These are phyloP conservation scores for Acidomyces sp. DNA, from an alignment of 495 filamentous ascomycete species.

Conservation along the genomic window DNA sequence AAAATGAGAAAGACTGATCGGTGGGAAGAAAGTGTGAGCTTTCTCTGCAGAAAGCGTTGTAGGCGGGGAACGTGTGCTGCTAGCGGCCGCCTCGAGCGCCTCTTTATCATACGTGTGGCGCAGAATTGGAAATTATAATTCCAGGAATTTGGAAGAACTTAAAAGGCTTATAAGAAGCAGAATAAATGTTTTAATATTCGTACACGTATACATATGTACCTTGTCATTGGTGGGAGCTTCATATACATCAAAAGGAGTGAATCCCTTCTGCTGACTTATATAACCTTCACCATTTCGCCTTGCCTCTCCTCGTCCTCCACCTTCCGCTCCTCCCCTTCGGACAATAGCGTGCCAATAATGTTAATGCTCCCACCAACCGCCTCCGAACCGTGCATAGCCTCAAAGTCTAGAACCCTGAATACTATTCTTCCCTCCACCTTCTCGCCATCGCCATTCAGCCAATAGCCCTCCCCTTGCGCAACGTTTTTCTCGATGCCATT, in stretches of 20 bases:
- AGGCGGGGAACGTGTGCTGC: no score
- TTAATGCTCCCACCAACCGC: slow-evolving; percentile 7
- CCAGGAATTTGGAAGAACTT: no score
- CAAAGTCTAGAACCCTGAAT: slow-evolving; percentile 53
- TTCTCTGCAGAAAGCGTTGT: no score
- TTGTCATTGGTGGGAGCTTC: no score
- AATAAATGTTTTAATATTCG: no score
- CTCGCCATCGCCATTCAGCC: slow-evolving; percentile 48
- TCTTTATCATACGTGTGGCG: no score
- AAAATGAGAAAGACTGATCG: background rate
- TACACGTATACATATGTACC: no score
- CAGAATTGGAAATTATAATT: no score
- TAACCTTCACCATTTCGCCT: background rate
- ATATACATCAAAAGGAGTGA: no score
- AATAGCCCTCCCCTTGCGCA: slow-evolving; percentile 39
- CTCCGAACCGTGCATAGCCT: slow-evolving; percentile 32
- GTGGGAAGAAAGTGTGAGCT: background rate
- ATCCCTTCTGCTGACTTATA: no score
- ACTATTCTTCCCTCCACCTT: slow-evolving; percentile 46
- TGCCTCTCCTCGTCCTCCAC: slow-evolving; percentile 10
- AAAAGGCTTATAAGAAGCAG: no score
- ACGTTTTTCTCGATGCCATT: slow-evolving; percentile 16
- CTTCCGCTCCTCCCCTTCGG: background rate
- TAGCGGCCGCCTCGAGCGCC: no score
- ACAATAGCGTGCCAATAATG: slow-evolving; percentile 13